These are phyloP conservation scores for Plasmodium malariae DNA, from an alignment of 169 alveolate genomes.

Conservation along the genomic window DNA sequence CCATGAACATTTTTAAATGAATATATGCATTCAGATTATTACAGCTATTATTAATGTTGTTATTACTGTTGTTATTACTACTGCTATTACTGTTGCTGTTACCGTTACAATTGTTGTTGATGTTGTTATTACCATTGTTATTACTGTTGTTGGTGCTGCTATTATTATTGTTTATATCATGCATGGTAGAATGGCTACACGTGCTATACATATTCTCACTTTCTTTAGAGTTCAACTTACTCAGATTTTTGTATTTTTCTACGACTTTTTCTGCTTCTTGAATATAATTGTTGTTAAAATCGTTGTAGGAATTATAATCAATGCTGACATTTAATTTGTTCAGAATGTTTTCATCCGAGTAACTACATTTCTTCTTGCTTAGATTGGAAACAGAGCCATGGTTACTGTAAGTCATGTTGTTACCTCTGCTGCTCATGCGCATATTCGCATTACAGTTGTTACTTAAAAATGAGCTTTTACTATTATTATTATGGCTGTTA, in stretches of 20 bases:
- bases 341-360: slow-evolving; percentile 63
- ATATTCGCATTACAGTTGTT: not conserved
- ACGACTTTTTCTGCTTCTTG: slow-evolving; percentile 72
- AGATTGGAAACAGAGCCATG: not conserved
- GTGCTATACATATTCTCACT: slow-evolving; percentile 68
- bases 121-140: too few relatives aligned
- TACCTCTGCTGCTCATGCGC: not conserved
- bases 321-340: slow-evolving; percentile 66
- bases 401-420: slow-evolving; percentile 8
- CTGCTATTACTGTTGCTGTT: too few relatives aligned
- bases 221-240: slow-evolving; percentile 54
- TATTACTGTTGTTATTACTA: too few relatives aligned
- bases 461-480: not conserved
- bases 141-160: too few relatives aligned
- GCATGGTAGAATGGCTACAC: slow-evolving; percentile 18
- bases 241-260: slow-evolving; percentile 53
- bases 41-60: not conserved
- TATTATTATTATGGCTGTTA: not conserved
- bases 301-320: slow-evolving; percentile 43
- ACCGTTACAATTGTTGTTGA: too few relatives aligned
- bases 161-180: slow-evolving; percentile 1
- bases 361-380: slow-evolving; percentile 32
- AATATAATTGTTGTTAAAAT: slow-evolving; percentile 51
- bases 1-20: slow-evolving; percentile 38
- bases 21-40: slow-evolving; percentile 31